These are phyloP conservation scores for Geotrichum siamense DNA, from an alignment of 1,139 yeast genomes.

Conservation along the genomic window DNA sequence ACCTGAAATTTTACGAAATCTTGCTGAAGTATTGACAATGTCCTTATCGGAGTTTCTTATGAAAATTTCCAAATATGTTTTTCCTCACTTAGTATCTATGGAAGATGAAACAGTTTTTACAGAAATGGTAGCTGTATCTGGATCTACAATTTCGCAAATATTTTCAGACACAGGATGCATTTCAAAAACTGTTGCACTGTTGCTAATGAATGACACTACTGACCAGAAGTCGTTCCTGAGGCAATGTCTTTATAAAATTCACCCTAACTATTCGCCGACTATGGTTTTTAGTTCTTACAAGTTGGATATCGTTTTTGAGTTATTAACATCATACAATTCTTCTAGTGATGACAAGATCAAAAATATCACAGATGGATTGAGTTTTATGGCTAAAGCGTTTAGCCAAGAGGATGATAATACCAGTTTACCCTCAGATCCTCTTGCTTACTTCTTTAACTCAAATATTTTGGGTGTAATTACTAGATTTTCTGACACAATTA, in stretches of 20 bases:
- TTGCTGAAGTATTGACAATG: conserved; percentile 61
- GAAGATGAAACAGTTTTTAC: conserved; percentile 57
- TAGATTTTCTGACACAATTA: conserved; percentile 69
- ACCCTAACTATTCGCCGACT: conserved; percentile 39
- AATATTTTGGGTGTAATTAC: conserved; percentile 68
- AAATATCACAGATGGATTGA: conserved; percentile 10
- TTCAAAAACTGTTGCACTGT: conserved; percentile 41
- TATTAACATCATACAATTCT: conserved; percentile 16
- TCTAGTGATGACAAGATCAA: conserved; percentile 7
- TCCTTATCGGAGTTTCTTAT: conserved; percentile 54
- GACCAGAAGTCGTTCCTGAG: conserved; percentile 44
- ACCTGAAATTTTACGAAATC: conserved; percentile 48
- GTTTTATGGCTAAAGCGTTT: conserved; percentile 21
- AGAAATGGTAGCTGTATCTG: conserved; percentile 43
- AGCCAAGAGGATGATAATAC: too few relatives aligned
- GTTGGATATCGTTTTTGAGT: conserved; percentile 16
- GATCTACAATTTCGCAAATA: conserved; percentile 25
- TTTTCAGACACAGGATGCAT: conserved; percentile 35
- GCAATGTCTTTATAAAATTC: conserved; percentile 48
- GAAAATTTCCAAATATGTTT: conserved; percentile 64
- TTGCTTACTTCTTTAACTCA: conserved; percentile 39
- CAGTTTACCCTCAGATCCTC: too few relatives aligned
- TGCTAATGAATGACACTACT: conserved; percentile 40
- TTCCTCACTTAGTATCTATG: conserved; percentile 66
- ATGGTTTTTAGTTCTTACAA: conserved; percentile 21